Evolutionary conservation across 78 protist species (phyloP), one percentile per base, ranked within the genome.

Genomic region (Dictyostelium brefeldianum): DNA sequence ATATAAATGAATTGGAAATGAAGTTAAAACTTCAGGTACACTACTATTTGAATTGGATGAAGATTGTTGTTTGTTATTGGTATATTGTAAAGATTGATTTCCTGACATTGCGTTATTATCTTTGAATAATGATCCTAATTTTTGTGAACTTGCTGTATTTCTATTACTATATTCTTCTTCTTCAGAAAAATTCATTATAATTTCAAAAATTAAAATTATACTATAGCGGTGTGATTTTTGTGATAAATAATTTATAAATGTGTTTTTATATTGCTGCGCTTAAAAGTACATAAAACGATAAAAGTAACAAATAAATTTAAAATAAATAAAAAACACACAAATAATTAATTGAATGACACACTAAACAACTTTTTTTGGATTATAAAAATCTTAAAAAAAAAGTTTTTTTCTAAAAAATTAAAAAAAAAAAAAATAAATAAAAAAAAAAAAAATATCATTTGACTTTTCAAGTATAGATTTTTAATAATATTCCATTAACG

Each of bases 121-220:
- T 77, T 87, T 87, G 48, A 87, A 87, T 74, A 87, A 51, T 43
- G 93, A 87, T 64, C 93, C 93, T 15, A 87, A 84, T 87, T 87
- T 87, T 80, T 87, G 93, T 65, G 85, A 77, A 47, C 93, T 87
- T 25, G 93, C 83, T 64, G 62, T 51, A 36, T 87, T 87, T 59
- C 73, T 87, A 51, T 87, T 87, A 65, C 93, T 87, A 8, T 87
- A 87, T 74, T 87, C 93, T 56, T 87, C 93, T 27, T 70, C 57
- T 20, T 77, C 93, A 47, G 93, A 77, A 31, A 70, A 57, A 56
- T 78, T 78, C 90, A 82, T 82, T 69, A 70, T 46, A 25, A 15
- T 22, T 12, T 10, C 3, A 51, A 59, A 22, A 17, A n/a, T n/a
- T 22, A 8, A 17, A 3, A 36, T 36, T 36, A 36, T 36, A 2